Base-by-base conservation (phyloP, 106 monocot species). In the Dioscorea dumetorum region DNA sequence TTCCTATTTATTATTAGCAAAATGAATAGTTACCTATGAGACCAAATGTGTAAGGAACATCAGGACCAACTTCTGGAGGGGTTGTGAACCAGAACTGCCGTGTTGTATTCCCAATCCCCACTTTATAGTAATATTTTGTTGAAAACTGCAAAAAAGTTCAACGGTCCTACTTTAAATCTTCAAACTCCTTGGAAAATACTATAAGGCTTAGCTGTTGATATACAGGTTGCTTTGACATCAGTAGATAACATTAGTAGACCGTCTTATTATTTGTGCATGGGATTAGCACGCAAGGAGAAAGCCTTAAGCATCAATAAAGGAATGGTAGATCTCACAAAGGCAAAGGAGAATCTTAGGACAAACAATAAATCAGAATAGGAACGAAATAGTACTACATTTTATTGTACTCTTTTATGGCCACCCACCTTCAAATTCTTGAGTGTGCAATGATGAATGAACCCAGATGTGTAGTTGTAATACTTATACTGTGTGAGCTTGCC, bases 391-490 rank as follows among this genome's bases (percentile, higher is more conserved):
- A 28, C 28, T 28, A 1, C 28, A 1, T 28, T 28, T 28, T 1
- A 28, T 28, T 28, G 51, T 17, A 32, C 17, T 4, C n/a, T 21
- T 34, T 12, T 11, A 41, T 21, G 17, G 28, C 28, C 28, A 58
- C 16, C 11, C 3, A 87, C 93, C 83, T 94, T 69, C 23, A 94
- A 72, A 33, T 73, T 41, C 31, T 41, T 69, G 57, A 94, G 64
- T 24, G 68, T 74, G 74, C 86, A 86, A 31, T 94, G 93, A 69
- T 94, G 93, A 68, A 94, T 94, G 69, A 33, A 94, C 31, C 93
- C 93, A 0, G 93, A 94, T 18, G 93, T 90, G 70, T 94, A 94
- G 61, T 84, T 87, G 81, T 79, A 87, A 74, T 62, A 87, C 16
- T 21, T 82, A 58, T 94, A 94, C 23, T 22, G 58, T 34, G 75